Evolutionary conservation across 176 grass and related monocot species (phyloP).

Genomic region (Eleusine indica): DNA sequence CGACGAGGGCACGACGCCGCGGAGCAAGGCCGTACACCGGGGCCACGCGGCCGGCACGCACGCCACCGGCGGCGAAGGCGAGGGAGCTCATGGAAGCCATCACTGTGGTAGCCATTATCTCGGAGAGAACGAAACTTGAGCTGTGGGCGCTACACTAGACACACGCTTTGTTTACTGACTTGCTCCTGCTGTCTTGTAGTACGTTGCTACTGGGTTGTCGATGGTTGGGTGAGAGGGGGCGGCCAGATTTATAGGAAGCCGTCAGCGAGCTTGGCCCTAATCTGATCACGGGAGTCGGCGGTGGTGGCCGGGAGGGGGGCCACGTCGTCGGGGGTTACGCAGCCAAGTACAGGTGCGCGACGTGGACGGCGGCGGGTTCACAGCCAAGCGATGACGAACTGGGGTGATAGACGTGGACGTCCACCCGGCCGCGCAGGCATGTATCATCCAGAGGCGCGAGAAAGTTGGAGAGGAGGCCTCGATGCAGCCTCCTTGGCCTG

Average conservation of each 20-base stretch:
- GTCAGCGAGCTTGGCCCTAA: background rate
- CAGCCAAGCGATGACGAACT: background rate
- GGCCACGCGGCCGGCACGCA: background rate
- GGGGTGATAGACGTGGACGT: background rate
- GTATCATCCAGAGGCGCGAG: background rate
- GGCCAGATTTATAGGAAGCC: background rate
- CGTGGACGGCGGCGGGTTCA: slow-evolving; percentile 19
- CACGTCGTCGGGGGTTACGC: background rate
- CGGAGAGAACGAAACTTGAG: background rate
- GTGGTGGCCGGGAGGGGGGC: background rate
- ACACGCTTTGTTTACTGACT: background rate
- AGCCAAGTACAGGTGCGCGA: background rate
- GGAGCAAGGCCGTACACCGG: background rate
- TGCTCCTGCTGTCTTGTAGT: background rate
- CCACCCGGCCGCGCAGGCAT: background rate
- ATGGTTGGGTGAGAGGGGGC: background rate
- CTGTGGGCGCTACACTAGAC: background rate
- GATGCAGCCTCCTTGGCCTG: background rate
- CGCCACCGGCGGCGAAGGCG: background rate
- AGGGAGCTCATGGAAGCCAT: slow-evolving; percentile 21
- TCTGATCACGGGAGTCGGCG: background rate
- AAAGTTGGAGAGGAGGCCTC: background rate
- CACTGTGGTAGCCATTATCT: background rate
- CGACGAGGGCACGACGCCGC: background rate
- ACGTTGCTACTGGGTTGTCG: background rate